Conservation (phyloP, 345 rosid genomes). For the Hibiscus mutabilis region DNA sequence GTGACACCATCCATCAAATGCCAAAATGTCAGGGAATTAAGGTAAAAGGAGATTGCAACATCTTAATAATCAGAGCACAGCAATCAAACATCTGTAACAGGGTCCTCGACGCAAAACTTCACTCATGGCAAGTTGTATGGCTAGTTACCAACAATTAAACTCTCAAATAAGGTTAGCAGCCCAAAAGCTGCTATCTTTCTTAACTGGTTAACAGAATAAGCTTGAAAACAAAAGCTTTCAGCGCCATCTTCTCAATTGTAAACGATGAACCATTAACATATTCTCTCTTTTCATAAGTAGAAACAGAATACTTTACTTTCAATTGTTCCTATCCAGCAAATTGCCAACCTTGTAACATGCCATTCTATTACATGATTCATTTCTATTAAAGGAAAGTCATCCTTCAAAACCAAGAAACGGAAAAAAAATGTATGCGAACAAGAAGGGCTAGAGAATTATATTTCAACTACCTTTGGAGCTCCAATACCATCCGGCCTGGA, state of each 20-base stretch:
- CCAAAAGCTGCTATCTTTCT: neutral
- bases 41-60: neutral
- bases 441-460: neutral
- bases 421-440: neutral
- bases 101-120: neutral
- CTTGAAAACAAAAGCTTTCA: too few relatives aligned
- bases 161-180: neutral
- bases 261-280: too few relatives aligned
- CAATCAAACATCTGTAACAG: neutral
- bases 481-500: conserved; percentile 56
- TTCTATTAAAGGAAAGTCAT: neutral
- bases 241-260: too few relatives aligned
- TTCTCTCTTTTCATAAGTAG: neutral
- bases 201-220: neutral
- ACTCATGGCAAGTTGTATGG: neutral
- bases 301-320: neutral
- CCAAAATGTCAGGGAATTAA: neutral
- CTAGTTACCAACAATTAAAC: neutral
- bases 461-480: conserved; percentile 18
- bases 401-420: neutral
- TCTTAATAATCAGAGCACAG: neutral
- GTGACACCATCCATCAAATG: conserved; percentile 1
- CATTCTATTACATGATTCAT: neutral
- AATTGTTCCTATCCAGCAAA: neutral
- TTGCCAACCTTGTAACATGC: neutral